A percentile compares a stretch with the other conserved stretches of the same genome.
phyloP scores from a whole-genome alignment of 2,329 filamentous ascomycete species.

The Colletotrichum sp. region DNA sequence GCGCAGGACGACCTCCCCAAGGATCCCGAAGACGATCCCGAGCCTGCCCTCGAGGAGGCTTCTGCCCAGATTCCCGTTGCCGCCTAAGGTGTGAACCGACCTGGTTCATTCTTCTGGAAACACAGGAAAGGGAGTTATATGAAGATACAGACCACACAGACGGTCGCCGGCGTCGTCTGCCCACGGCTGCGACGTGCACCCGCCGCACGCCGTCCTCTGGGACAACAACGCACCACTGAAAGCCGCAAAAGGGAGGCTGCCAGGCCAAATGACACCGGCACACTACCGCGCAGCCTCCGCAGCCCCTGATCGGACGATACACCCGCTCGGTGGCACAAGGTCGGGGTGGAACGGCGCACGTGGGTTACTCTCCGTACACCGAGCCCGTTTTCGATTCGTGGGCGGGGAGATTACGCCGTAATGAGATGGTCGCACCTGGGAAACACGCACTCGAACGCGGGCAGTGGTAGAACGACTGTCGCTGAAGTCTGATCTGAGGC shows the following conservation, averaged over 20 bases:
- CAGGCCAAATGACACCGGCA: neutral
- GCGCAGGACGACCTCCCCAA: conserved; percentile 50
- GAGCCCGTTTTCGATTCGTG: neutral
- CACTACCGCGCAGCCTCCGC: neutral
- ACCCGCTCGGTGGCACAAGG: neutral
- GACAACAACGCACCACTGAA: neutral
- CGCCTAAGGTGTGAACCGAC: conserved; percentile 32
- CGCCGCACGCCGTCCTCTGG: neutral
- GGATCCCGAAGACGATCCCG: conserved; percentile 31
- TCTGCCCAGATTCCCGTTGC: conserved; percentile 42
- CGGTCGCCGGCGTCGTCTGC: neutral
- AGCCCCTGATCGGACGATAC: neutral
- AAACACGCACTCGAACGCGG: neutral
- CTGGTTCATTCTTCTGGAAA: neutral
- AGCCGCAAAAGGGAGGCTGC: neutral
- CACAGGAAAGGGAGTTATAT: neutral
- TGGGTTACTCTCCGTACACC: neutral
- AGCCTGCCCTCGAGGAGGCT: conserved; percentile 33
- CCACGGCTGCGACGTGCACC: neutral
- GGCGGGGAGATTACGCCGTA: neutral
- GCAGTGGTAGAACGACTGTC: neutral
- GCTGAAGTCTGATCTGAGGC: rapidly evolving
- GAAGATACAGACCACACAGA: neutral
- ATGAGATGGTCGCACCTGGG: neutral
- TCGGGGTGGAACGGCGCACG: neutral